Base-by-base conservation (phyloP, 1,139 yeast species). In the Nakaseomyces uthaithaninus region DNA sequence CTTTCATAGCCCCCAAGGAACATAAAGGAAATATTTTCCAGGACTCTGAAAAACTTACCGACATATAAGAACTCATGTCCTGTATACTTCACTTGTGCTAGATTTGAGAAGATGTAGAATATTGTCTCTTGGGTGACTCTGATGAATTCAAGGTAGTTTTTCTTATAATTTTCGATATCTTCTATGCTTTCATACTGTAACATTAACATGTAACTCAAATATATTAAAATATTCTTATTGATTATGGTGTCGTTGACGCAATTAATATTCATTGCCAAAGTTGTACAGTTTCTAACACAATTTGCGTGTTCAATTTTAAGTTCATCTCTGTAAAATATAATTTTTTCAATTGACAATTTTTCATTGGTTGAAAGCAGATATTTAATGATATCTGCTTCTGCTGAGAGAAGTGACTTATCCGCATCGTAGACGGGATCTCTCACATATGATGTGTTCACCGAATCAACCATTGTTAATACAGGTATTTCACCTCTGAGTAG, bases 41-140 rank as follows among this genome's bases (percentile, higher is more conserved):
- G 38, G 14, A 53, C 43, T 11, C 38, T 39, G 28, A 55, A 55
- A n/a, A 56, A 48, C 36, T 48, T 48, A 26, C 49, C 53, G 11
- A 51, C 46, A 31, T 52, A 56, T 16, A 55, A 40, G 31, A 53
- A 56, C 43, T 56, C 61, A 45, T 52, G 49, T 31, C 60, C 62
- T 7, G 57, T 57, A 43, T 55, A 53, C 36, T 49, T 55, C 33
- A 52, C 42, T 35, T 53, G 54, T 12, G 62, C 60, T 22, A 57
- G 42, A 26, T 55, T 56, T 7, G 62, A 57, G 41, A 57, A 57
- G n/a, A 55, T 46, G 41, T 46, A 55, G 39, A 55, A 55, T 17
- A 55, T 43, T 15, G 59, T 49, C 37, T 54, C 60, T 38, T 56
- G 60, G 3, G 50, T 33, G 16, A 54, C 26, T 27, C 50, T 51